phyloP scores from a whole-genome alignment of 129 eudicot species.

The Silybum marianum region DNA sequence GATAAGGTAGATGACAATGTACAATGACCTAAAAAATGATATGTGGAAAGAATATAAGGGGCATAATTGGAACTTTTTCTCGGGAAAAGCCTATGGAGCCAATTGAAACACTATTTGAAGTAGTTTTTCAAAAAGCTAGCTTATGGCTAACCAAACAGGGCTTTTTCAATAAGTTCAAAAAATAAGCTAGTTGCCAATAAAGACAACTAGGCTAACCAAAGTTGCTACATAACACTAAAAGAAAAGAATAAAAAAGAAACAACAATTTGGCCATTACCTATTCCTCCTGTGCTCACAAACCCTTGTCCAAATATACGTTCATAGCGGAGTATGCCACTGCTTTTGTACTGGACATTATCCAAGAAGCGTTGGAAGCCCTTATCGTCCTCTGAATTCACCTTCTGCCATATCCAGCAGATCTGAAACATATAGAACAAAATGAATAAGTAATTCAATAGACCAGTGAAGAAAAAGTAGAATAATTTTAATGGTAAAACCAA shows the following conservation, averaged over 20 bases:
- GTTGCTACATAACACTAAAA: background rate
- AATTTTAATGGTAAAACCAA: background rate
- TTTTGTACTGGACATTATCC: constrained; percentile 88
- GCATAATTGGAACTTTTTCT: too few species aligned
- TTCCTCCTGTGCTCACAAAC: constrained; percentile 96
- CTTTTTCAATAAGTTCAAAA: too few species aligned
- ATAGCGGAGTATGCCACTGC: constrained; percentile 79
- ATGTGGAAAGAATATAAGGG: too few species aligned
- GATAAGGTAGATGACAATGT: too few species aligned
- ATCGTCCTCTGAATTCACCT: constrained; percentile 75
- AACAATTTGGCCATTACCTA: constrained; percentile 46
- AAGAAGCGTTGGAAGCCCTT: constrained; percentile 77
- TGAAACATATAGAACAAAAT: constrained; percentile 35
- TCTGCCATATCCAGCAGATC: constrained; percentile 98
- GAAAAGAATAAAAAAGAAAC: too few species aligned
- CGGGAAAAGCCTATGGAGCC: too few species aligned
- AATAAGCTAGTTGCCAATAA: too few species aligned
- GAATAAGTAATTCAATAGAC: background rate
- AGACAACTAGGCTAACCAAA: too few species aligned
- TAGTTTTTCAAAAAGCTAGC: too few species aligned
- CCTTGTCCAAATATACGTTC: constrained; percentile 95
- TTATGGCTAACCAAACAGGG: too few species aligned
- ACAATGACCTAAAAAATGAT: too few species aligned
- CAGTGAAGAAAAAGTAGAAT: background rate
- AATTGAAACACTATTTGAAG: too few species aligned